Percentiles rank a stretch among this genome's conserved stretches.
phyloP scores from a whole-genome alignment of 257 asterid genomes.

The Oldenlandia corymbosa region DNA sequence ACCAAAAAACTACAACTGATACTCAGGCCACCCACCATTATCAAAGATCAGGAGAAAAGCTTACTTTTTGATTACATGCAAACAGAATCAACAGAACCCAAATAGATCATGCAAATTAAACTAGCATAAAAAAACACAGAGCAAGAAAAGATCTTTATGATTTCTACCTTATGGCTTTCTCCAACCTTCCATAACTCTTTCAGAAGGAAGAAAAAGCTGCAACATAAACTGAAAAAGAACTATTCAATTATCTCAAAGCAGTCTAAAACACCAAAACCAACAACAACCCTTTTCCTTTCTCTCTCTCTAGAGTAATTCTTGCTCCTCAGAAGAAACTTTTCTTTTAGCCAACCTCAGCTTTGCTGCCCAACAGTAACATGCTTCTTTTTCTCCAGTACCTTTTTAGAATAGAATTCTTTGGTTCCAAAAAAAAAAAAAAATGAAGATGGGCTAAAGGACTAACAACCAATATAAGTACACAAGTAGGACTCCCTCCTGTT shows the following conservation, averaged over 20 bases:
- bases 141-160: constrained; percentile 11
- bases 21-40: constrained; percentile 1
- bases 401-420: constrained; percentile 14
- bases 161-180: constrained; percentile 36
- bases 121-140: not conserved
- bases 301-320: constrained; percentile 11
- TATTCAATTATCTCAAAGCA: constrained; percentile 7
- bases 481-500: constrained; percentile 4
- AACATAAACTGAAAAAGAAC: constrained; percentile 22
- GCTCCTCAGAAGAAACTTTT: constrained; percentile 6
- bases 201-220: constrained; percentile 45
- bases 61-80: constrained; percentile 19
- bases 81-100: constrained; percentile 34
- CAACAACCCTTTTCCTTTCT: not conserved
- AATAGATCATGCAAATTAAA: constrained; percentile 24
- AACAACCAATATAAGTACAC: constrained; percentile 2
- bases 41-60: constrained; percentile 11
- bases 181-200: constrained; percentile 38
- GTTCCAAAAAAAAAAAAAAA: constrained; percentile 11
- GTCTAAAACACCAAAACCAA: not conserved
- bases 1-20: constrained; percentile 21
- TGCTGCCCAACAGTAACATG: constrained; percentile 18
- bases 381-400: constrained; percentile 15
- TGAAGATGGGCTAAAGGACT: constrained; percentile 6
- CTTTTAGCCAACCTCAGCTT: constrained; percentile 26